A percentile compares a stretch with the other conserved stretches of the same genome.
Evolutionary conservation across 2,329 filamentous ascomycete genomes (phyloP).

Genomic region (Ophiocordyceps camponoti-saundersi): DNA sequence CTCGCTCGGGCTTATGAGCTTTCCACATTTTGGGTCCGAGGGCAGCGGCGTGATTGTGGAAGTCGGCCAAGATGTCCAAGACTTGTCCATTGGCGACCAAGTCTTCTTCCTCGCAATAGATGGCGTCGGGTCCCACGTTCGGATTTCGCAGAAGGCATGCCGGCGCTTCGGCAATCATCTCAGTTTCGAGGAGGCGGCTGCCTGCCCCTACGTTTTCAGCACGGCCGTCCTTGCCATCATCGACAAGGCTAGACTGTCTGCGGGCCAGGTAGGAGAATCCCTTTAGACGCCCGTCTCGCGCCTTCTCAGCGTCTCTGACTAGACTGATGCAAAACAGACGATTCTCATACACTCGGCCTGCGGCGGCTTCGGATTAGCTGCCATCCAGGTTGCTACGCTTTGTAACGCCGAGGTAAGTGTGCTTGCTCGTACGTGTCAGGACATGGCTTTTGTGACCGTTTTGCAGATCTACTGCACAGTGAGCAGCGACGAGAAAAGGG

Average conservation of each 20-base stretch:
- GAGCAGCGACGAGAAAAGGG: slow-evolving; percentile 10
- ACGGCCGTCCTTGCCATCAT: slow-evolving; percentile 12
- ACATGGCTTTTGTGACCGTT: too few species aligned
- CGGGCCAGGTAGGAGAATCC: slow-evolving; percentile 3
- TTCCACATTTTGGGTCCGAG: slow-evolving; percentile 11
- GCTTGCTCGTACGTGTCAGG: background rate
- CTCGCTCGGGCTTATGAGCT: slow-evolving; percentile 1
- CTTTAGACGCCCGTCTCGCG: slow-evolving; percentile 2
- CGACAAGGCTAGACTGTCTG: slow-evolving; percentile 1
- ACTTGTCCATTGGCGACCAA: slow-evolving; percentile 15
- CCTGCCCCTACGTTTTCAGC: slow-evolving; percentile 13
- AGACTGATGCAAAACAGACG: too few species aligned
- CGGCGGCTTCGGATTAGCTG: slow-evolving; percentile 14
- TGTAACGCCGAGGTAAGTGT: slow-evolving; percentile 6
- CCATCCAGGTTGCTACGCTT: slow-evolving; percentile 9
- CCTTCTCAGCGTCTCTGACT: too few species aligned
- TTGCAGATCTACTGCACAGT: slow-evolving; percentile 9
- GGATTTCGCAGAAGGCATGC: slow-evolving; percentile 5
- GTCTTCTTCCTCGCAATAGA: slow-evolving; percentile 11
- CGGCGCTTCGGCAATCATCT: slow-evolving; percentile 16
- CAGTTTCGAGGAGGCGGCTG: slow-evolving; percentile 15
- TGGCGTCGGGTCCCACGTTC: slow-evolving; percentile 8
- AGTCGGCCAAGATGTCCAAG: slow-evolving; percentile 3
- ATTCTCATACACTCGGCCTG: slow-evolving; percentile 15
- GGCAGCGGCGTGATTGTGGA: slow-evolving; percentile 8